Evolutionary conservation across 192 early-diverging fungal species (phyloP).

Genomic region (Allomyces macrogynus): DNA sequence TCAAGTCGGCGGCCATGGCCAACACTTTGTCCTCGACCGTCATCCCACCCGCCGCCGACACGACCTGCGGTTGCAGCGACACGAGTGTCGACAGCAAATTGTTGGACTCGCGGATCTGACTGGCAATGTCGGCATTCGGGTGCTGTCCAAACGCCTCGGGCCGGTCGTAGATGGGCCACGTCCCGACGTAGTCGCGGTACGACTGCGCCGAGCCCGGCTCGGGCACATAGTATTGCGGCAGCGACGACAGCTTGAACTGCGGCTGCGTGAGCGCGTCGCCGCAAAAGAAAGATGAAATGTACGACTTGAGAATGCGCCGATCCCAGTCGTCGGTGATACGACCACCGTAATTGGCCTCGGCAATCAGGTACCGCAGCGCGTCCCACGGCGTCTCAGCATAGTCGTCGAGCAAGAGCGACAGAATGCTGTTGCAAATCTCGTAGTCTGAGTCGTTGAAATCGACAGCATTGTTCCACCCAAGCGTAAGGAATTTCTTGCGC

Average conservation of each 20-base stretch:
- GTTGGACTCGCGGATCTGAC: conserved; percentile 51
- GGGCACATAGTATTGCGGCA: conserved; percentile 36
- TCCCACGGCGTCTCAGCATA: conserved; percentile 93
- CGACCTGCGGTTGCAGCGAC: conserved; percentile 35
- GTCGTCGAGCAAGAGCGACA: conserved; percentile 75
- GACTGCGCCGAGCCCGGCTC: conserved; percentile 67
- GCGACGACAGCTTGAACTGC: conserved; percentile 44
- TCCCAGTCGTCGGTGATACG: conserved; percentile 87
- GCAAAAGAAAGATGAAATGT: conserved; percentile 64
- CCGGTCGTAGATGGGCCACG: conserved; percentile 73
- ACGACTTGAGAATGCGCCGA: conserved; percentile 60
- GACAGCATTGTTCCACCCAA: conserved; percentile 93
- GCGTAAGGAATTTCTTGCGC: conserved; percentile 82
- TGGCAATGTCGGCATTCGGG: conserved; percentile 63
- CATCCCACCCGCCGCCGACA: conserved; percentile 14
- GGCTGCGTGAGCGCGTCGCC: conserved; percentile 56
- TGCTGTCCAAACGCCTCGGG: conserved; percentile 94
- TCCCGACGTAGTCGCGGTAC: conserved; percentile 74
- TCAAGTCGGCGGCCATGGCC: conserved; percentile 18
- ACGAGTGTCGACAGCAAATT: conserved; percentile 41
- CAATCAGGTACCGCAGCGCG: conserved; percentile 66
- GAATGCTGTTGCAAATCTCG: conserved; percentile 63
- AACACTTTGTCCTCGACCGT: conserved; percentile 28
- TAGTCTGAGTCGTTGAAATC: conserved; percentile 98
- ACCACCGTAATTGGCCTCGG: conserved; percentile 85